Percentiles rank a stretch among this genome's conserved stretches.
Evolutionary conservation across 2,329 filamentous ascomycete genomes (phyloP).

Genomic region (Trichothecium roseum): DNA sequence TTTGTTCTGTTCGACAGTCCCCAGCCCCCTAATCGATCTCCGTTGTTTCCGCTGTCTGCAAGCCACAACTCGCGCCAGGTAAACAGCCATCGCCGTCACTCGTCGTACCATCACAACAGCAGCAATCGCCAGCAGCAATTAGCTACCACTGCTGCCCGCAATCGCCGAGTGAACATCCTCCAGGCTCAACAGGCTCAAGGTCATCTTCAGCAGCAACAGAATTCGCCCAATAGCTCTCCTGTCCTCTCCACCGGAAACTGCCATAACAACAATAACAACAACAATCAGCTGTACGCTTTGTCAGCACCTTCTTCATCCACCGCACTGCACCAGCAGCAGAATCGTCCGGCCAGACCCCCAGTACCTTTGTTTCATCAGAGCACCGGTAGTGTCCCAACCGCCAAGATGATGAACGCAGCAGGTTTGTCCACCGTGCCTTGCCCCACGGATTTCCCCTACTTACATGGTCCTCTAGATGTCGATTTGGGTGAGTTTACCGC

Average conservation of each 20-base stretch:
- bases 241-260: slow-evolving; percentile 43
- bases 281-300: slow-evolving; percentile 55
- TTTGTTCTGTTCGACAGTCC: slow-evolving; percentile 66
- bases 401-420: slow-evolving; percentile 34
- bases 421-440: slow-evolving; percentile 14
- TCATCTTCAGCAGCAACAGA: slow-evolving; percentile 17
- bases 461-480: slow-evolving; percentile 35
- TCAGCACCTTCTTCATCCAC: slow-evolving; percentile 52
- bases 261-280: slow-evolving; percentile 35
- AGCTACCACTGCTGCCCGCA: slow-evolving; percentile 33
- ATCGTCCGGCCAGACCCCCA: slow-evolving; percentile 47
- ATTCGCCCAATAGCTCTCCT: slow-evolving; percentile 27
- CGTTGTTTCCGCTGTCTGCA: slow-evolving; percentile 24
- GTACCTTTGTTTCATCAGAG: slow-evolving; percentile 61
- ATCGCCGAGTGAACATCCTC: slow-evolving; percentile 49
- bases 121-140: slow-evolving; percentile 31
- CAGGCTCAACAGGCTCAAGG: slow-evolving; percentile 48
- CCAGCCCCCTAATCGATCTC: slow-evolving; percentile 26
- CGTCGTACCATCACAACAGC: slow-evolving; percentile 27
- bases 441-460: slow-evolving; percentile 14
- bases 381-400: slow-evolving; percentile 37
- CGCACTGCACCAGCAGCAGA: slow-evolving; percentile 43
- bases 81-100: slow-evolving; percentile 30
- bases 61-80: not conserved
- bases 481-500: slow-evolving; percentile 47